Percentiles rank a stretch among this genome's conserved stretches.
phyloP scores from a whole-genome alignment of 2,329 filamentous ascomycete species.

The Phyllosticta capitalensis region DNA sequence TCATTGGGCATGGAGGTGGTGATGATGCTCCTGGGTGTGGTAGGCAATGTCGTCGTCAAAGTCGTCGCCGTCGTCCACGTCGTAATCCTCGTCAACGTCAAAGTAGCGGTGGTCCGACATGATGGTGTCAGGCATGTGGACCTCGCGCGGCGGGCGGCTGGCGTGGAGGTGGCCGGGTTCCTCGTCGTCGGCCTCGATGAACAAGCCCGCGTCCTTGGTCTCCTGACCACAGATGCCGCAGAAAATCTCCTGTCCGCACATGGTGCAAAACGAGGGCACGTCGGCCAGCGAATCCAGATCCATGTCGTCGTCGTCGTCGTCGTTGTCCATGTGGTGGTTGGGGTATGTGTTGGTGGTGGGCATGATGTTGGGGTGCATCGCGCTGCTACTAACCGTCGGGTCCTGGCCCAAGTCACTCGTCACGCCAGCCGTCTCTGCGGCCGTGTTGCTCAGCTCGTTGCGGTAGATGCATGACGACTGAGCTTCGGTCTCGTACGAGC shows the following conservation, averaged over 20 bases:
- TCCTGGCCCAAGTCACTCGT: slow-evolving; percentile 95
- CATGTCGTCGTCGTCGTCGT: slow-evolving; percentile 13
- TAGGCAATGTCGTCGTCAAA: background rate
- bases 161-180: slow-evolving; percentile 11
- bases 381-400: slow-evolving; percentile 76
- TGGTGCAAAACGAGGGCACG: slow-evolving; percentile 43
- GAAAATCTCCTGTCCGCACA: slow-evolving; percentile 49
- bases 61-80: slow-evolving; percentile 12
- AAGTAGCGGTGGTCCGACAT: slow-evolving; percentile 14
- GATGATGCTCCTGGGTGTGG: background rate
- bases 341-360: background rate
- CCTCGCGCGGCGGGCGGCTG: slow-evolving; percentile 5
- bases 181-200: slow-evolving; percentile 34
- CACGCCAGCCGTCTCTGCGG: slow-evolving; percentile 92
- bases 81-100: slow-evolving; percentile 8
- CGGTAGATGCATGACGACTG: slow-evolving; percentile 89
- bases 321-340: slow-evolving; percentile 8
- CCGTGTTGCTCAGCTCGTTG: slow-evolving; percentile 82
- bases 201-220: slow-evolving; percentile 34
- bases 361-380: background rate
- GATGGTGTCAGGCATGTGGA: background rate
- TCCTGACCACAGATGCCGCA: slow-evolving; percentile 44
- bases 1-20: background rate
- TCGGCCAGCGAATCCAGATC: slow-evolving; percentile 14
- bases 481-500: slow-evolving; percentile 81